Conservation (phyloP, 2,329 filamentous ascomycete species). For the Aspergillus oerlinghausenensis region DNA sequence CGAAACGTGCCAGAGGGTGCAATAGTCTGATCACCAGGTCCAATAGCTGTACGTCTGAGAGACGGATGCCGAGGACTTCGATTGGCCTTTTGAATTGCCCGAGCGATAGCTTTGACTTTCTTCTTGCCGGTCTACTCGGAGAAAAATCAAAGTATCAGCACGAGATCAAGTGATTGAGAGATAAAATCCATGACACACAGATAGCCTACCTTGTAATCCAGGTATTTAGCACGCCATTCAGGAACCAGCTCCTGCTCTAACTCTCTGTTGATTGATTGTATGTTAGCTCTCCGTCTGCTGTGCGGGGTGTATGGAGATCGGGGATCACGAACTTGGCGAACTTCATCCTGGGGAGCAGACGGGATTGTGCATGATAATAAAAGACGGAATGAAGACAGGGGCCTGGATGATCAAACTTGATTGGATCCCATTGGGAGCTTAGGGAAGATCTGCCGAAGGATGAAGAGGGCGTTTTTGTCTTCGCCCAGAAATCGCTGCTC, state of each 20-base stretch:
- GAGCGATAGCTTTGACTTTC: conserved; percentile 75
- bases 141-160: conserved; percentile 8
- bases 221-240: conserved; percentile 91
- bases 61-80: conserved; percentile 45
- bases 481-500: neutral
- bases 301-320: conserved; percentile 4
- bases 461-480: neutral
- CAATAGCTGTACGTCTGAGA: conserved; percentile 25
- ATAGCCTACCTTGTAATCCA: conserved; percentile 74
- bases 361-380: conserved; percentile 15
- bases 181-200: conserved; percentile 7
- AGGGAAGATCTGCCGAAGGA: neutral
- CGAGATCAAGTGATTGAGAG: neutral
- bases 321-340: conserved; percentile 53
- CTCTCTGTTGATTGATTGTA: conserved; percentile 49
- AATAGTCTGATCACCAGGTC: conserved; percentile 10
- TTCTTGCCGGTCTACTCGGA: conserved; percentile 68
- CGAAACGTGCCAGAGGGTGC: conserved; percentile 8
- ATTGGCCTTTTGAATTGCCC: conserved; percentile 61
- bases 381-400: neutral
- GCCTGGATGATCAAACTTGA: neutral
- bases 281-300: conserved; percentile 12
- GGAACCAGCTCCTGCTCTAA: conserved; percentile 83
- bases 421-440: neutral
- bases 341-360: conserved; percentile 46